Evolutionary conservation across 768 basidiomycete genomes (phyloP).

Genomic region (Boletus subparvulus): DNA sequence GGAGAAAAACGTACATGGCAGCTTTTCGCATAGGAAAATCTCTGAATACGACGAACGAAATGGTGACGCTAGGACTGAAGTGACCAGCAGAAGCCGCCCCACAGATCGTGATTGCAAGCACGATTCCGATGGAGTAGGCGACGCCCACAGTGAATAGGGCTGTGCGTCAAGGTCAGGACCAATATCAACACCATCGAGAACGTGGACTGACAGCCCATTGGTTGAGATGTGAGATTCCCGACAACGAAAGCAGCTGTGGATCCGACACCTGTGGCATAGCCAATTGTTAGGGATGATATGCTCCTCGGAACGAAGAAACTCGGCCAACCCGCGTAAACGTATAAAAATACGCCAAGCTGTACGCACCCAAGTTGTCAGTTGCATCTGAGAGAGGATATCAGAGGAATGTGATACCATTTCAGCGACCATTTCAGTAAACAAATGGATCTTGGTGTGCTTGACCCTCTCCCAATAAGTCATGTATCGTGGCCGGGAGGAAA

Average conservation of each 20-base stretch:
- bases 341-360: constrained; percentile 63
- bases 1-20: constrained; percentile 39
- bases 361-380: constrained; percentile 4
- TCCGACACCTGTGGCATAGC: constrained; percentile 45
- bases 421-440: constrained; percentile 58
- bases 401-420: constrained; percentile 46
- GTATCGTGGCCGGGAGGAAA: constrained; percentile 38
- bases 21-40: constrained; percentile 56
- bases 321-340: constrained; percentile 50
- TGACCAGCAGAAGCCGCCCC: constrained; percentile 59
- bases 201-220: constrained; percentile 49
- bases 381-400: background rate
- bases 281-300: background rate
- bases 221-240: constrained; percentile 42
- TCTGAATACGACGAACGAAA: constrained; percentile 50
- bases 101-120: constrained; percentile 56
- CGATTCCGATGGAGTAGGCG: constrained; percentile 57
- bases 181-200: background rate
- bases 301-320: background rate
- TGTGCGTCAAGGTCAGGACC: constrained; percentile 20
- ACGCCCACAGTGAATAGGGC: constrained; percentile 58
- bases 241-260: constrained; percentile 50
- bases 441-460: constrained; percentile 47
- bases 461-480: constrained; percentile 52
- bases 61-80: constrained; percentile 63